Percentiles rank a stretch among this genome's conserved stretches.
These are phyloP conservation scores for Hypoxylon cercidicola DNA, from an alignment of 495 filamentous ascomycete genomes.

Conservation along the genomic window DNA sequence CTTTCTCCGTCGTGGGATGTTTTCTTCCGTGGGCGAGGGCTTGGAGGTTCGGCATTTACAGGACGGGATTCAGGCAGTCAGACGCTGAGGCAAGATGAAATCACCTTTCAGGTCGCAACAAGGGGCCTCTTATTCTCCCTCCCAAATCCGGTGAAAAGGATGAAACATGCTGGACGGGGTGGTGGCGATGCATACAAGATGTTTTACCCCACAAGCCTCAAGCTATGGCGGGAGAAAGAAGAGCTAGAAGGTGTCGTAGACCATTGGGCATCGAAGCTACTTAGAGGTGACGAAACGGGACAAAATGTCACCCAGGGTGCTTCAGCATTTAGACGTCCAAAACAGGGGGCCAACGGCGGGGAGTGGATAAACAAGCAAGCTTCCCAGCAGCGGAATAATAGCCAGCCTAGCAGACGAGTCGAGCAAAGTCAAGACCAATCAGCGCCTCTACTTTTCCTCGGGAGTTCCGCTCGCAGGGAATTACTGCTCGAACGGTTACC, in stretches of 20 bases:
- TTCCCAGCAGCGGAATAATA: constrained; percentile 27
- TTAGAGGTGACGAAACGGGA: constrained; percentile 58
- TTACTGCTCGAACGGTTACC: constrained; percentile 85
- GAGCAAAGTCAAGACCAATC: constrained; percentile 27
- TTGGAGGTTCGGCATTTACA: constrained; percentile 48
- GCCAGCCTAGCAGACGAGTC: constrained; percentile 20
- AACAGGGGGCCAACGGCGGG: constrained; percentile 40
- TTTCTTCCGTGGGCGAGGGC: constrained; percentile 60
- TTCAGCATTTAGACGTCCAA: constrained; percentile 53
- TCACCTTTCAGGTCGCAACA: constrained; percentile 87
- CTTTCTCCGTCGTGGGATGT: constrained; percentile 70
- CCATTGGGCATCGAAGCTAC: constrained; percentile 67
- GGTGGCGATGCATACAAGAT: constrained; percentile 77
- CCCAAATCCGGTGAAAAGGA: constrained; percentile 83
- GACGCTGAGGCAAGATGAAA: constrained; percentile 86
- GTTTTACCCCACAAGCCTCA: constrained; percentile 84
- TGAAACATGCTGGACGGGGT: constrained; percentile 51
- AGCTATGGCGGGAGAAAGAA: constrained; percentile 79
- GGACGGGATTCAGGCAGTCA: constrained; percentile 70
- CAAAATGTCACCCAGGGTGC: constrained; percentile 52
- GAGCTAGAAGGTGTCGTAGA: constrained; percentile 79
- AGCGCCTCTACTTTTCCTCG: constrained; percentile 58
- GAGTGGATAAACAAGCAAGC: constrained; percentile 51
- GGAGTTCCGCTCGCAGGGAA: constrained; percentile 73
- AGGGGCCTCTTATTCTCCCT: constrained; percentile 84